These are phyloP conservation scores for Pythium guiyangense DNA, from an alignment of 352 stramenopile genomes.

Conservation along the genomic window DNA sequence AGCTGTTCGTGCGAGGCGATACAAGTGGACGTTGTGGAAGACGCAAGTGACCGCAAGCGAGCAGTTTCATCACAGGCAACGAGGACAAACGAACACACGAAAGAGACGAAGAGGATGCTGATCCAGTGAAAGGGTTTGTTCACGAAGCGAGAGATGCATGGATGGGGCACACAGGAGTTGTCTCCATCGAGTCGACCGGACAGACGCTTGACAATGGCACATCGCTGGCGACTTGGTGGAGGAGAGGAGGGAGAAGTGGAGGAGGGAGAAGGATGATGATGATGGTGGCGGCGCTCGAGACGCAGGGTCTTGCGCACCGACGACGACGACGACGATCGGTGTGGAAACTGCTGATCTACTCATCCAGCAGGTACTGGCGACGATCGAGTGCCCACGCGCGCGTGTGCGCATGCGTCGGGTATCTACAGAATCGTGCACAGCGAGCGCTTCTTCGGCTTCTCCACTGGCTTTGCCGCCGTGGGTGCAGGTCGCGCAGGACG, in stretches of 20 bases:
- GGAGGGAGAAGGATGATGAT: no score
- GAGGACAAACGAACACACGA: not conserved
- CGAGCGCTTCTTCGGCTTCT: conserved; percentile 61
- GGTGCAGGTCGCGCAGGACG: conserved; percentile 44
- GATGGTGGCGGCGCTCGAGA: no score
- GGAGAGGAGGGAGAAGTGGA: no score
- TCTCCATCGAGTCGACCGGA: no score
- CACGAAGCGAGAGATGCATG: not conserved
- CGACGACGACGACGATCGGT: not conserved
- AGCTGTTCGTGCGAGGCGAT: no score
- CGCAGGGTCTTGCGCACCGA: not conserved
- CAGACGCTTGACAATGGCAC: no score
- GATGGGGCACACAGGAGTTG: not conserved
- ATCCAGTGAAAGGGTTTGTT: not conserved
- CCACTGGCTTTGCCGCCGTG: conserved; percentile 19
- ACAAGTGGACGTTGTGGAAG: no score
- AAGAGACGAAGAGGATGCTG: not conserved
- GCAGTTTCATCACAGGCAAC: no score
- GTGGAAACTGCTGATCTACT: no score
- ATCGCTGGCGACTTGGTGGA: no score
- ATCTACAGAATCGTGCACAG: conserved; percentile 45
- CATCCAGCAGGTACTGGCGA: not conserved
- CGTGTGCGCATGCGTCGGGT: no score
- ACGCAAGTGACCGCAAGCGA: no score
- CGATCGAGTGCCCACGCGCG: not conserved